These are phyloP conservation scores for Prunus davidiana DNA, from an alignment of 306 rosid genomes.

Conservation along the genomic window DNA sequence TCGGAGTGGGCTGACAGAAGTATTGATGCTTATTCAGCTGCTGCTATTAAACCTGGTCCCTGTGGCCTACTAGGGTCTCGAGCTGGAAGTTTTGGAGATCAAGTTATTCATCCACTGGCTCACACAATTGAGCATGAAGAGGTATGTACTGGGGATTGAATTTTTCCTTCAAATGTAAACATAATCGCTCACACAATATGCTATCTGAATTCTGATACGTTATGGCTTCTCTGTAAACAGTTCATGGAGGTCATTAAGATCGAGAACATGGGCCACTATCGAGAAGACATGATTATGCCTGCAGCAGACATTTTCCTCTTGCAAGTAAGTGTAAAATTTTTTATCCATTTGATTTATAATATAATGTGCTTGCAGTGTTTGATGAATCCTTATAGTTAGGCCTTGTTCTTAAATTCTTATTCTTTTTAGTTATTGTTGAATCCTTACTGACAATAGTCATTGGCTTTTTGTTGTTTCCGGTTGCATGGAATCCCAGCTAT, in stretches of 20 bases:
- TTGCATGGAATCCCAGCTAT: constrained; percentile 53
- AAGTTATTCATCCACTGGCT: constrained; percentile 95
- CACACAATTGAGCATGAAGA: constrained; percentile 95
- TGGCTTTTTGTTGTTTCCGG: constrained; percentile 10
- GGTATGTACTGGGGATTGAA: constrained; percentile 46
- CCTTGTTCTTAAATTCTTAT: too few relatives aligned
- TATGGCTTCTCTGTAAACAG: constrained; percentile 45
- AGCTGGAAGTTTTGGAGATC: constrained; percentile 82
- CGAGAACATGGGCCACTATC: constrained; percentile 88
- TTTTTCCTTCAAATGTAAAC: neutral
- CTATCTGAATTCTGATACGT: constrained; percentile 4
- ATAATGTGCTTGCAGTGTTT: constrained; percentile 2
- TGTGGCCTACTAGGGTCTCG: constrained; percentile 68
- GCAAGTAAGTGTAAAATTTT: constrained; percentile 61
- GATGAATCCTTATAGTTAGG: too few relatives aligned
- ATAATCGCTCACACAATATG: too few relatives aligned
- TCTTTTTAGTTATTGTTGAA: neutral
- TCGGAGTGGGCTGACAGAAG: constrained; percentile 99
- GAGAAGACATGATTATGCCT: constrained; percentile 87
- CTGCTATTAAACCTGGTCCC: constrained; percentile 88
- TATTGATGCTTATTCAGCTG: constrained; percentile 94
- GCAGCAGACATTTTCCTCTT: constrained; percentile 80
- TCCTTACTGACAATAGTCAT: neutral
- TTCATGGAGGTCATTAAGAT: constrained; percentile 95
- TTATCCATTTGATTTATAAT: neutral